Base-by-base conservation (phyloP, 441 rosid species). In the Adansonia gregorii region DNA sequence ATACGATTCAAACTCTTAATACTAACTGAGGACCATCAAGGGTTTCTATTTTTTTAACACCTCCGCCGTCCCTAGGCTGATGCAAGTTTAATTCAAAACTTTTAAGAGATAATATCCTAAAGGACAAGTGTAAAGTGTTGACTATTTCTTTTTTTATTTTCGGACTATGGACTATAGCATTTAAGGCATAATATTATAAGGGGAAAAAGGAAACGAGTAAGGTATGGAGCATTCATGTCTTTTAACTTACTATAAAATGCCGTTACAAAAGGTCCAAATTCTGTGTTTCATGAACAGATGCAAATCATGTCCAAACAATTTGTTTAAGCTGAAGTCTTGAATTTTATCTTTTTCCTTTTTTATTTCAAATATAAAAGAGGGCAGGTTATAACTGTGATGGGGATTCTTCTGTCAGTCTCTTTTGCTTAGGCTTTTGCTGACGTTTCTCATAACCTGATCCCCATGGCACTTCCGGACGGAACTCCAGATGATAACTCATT, bases 321-420 rank as follows among this genome's bases (percentile, higher is more conserved):
- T 83, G 77, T 74, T 84, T 56, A 56, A 56, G 61, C 9, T 17
- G 24, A 19, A 56, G 11, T 17, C 4, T 56, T 56, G 61, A 9
- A 19, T 7, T 55, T 55, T 27, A 27, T 27, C 35, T 27, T 55
- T 55, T 22, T 17, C 10, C 10, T 9, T 55, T 17, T 55, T 10
- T 51, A 51, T 9, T 27, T 27, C 35, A 27, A 27, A 27, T 27
- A 27, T 27, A 27, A 2, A 27, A 27, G 2, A 0, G 81, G 83
- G 84, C 84, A 84, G 86, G 85, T 85, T 84, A 80, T 84, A 85
- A 80, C 86, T 78, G 85, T 83, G 82, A 87, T 85, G 87, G 83
- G 86, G 88, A 84, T 86, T 86, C 88, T 87, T 92, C 83, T 87
- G 86, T 83, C 91, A 84, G 86, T 85, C 84, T 82, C n/a, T 12